Base-by-base conservation (phyloP, 2,329 filamentous ascomycete genomes). In the Domatiomyces globalis region DNA sequence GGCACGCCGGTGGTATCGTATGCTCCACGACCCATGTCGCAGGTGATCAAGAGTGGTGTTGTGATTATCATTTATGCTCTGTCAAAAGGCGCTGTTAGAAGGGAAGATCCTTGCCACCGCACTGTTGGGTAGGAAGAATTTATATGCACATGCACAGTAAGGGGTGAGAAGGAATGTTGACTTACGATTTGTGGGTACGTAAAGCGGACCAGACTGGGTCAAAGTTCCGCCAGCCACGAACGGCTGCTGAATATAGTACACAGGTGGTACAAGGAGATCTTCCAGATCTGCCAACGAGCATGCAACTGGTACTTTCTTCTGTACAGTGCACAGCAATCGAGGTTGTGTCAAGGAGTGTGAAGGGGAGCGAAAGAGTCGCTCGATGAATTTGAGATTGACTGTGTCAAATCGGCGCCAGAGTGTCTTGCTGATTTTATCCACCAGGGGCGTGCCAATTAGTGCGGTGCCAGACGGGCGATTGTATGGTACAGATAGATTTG, bases 1-100 rank as follows among this genome's bases (percentile, higher is more conserved):
- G 72, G 71, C 19, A 74, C 70, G 25, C 72, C 72, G 5, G 72
- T 75, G 43, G 72, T 75, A 57, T 75, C 72, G 56, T 75, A 75
- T 52, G 70, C 71, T 52, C 72, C 72, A 56, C 72, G 69, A 54
- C 72, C 72, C 71, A 74, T 73, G 62, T 74, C 72, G 63, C 57
- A 59, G 44, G 56, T 50, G 46, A 52, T 39, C 42, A 54, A 56
- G 43, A 53, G 47, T 51, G 54, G 51, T 53, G 56, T 49, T 49
- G 56, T 50, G 46, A 52, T 51, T 54, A 56, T 58, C 58, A 61
- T 61, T 49, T 51, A 56, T 50, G 50, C 54, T 54, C 48, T 46
- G 43, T 45, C 46, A 27, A 36, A 53, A 36, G 17, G 10, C 27
- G 46, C 33, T 51, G 54, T 60, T 51, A 59, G 55, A 36, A 51